A percentile compares a stretch with the other conserved stretches of the same genome.
phyloP scores from a whole-genome alignment of 805 yeast species.

The Debaryomyces maramus region DNA sequence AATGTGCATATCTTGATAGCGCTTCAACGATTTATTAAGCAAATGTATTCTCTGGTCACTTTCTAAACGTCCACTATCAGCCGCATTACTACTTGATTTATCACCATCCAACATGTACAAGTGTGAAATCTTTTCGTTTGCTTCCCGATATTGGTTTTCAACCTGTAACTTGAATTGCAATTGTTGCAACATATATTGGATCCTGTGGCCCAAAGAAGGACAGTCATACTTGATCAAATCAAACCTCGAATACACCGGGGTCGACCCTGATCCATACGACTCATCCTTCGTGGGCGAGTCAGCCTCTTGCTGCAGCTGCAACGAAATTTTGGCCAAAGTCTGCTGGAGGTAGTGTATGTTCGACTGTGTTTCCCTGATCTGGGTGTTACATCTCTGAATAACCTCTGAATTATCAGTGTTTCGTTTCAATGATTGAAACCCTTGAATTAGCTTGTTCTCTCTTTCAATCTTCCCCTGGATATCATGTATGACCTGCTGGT shows the following conservation, averaged over 20 bases:
- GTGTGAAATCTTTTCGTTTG: constrained; percentile 84
- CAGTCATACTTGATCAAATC: constrained; percentile 91
- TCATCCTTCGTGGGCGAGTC: constrained; percentile 10
- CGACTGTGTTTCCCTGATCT: constrained; percentile 86
- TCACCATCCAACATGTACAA: constrained; percentile 92
- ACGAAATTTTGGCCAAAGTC: constrained; percentile 60
- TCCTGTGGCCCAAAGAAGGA: constrained; percentile 90
- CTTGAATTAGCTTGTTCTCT: constrained; percentile 83
- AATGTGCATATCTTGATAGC: constrained; percentile 87
- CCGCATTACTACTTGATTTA: constrained; percentile 78
- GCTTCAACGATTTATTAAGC: constrained; percentile 76
- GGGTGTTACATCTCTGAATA: constrained; percentile 86
- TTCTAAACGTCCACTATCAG: constrained; percentile 83
- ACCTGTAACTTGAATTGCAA: constrained; percentile 91
- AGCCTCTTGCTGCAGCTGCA: constrained; percentile 8
- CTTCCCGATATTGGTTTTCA: constrained; percentile 89
- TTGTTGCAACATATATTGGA: constrained; percentile 93
- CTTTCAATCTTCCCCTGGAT: constrained; percentile 84
- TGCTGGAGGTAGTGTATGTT: constrained; percentile 87
- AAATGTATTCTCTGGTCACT: constrained; percentile 82
- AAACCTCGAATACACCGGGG: constrained; percentile 60
- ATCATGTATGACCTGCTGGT: constrained; percentile 51
- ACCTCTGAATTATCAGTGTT: constrained; percentile 79
- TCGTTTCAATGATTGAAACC: constrained; percentile 78
- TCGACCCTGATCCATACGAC: constrained; percentile 9